Evolutionary conservation across 1,284 basidiomycete genomes (phyloP), one percentile per base, ranked within the genome.

Genomic region (Quambalaria eucalypti): DNA sequence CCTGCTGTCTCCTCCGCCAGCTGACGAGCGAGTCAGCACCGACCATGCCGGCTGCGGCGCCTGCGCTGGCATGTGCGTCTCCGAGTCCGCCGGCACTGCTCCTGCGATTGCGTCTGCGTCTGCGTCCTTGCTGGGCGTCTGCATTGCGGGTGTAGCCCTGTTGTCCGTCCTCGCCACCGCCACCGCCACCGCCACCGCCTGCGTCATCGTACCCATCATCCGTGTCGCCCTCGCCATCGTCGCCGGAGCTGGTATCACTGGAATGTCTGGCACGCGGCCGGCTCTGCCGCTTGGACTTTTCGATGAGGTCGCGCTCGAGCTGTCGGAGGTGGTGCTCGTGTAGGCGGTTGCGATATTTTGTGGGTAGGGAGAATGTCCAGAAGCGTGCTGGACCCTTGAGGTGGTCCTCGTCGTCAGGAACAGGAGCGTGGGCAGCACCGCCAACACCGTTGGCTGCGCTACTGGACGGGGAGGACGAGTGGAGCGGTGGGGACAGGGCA

Each of bases 321-420:
- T 21, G 36, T 21, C 21, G 60, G 7, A 65, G 55, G 48, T 65
- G 61, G 36, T 66, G 65, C 50, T 67, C 62, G 40, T 64, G 61
- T 33, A 69, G 47, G 4, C 65, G 60, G 6, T 58, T 57, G 5
- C 65, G 59, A 33, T 67, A 65, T 51, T 68, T 68, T 40, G 64
- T 56, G 1, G 69, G 69, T 26, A 69, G 53, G 0, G 69, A 66
- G 46, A 71, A 69, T 2, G 66, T 63, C 68, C 67, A 68, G 44
- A 61, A 61, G 28, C 59, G 56, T 16, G 36, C 50, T 7, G 56
- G 47, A 4, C 67, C 69, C 21, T 26, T 33, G 31, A 8, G 8
- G 31, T 16, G 9, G 8, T 33, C 31, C 9, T 33, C 31, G 8
- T 33, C 31, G 31, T 33, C 31, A n/a, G n/a, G n/a, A n/a, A n/a